Evolutionary conservation across 768 basidiomycete genomes (phyloP), one percentile per base, ranked within the genome.

Genomic region (Boletus rufocinnamomeus): DNA sequence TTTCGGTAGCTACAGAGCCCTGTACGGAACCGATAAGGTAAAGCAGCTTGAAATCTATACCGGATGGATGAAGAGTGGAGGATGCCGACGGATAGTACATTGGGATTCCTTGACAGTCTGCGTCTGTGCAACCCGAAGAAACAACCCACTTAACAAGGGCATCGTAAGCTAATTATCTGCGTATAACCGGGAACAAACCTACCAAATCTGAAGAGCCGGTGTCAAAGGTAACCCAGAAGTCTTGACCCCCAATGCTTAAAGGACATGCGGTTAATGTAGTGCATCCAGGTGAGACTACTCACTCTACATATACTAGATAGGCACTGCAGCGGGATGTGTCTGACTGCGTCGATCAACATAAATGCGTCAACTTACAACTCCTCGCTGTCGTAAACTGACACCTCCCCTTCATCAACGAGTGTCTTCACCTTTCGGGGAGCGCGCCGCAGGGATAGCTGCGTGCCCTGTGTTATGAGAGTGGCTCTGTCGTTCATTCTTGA

Each of bases 191-290:
- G 44, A 59, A 54, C 25, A 52, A 51, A 35, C 65, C 47, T 62
- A 82, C 83, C 62, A 85, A 63, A 66, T 84, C 84, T 1, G 84
- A 78, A 4, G 83, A 85, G 49, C 84, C 84, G 9, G 84, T 84
- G 64, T 84, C 83, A 30, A 84, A 70, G 5, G 82, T 76, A 23
- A 79, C 72, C 65, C 73, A 72, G 56, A 84, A 77, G 41, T 70
- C 59, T 65, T 80, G 78, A 4, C 72, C 74, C 47, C 79, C 79
- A 46, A 81, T 69, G 35, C 79, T 82, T 56, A 9, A 50, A 30
- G 52, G 55, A 37, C 13, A 48, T 68, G 56, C 44, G 55, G 37
- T 25, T 32, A 37, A 28, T 46, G 30, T 19, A 44, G 17, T 35
- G 23, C n/a, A 50, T 40, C 48, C 13, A 27, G 25, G 8, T 8